Conservation (phyloP, 2,329 filamentous ascomycete genomes). For the Fonsecaea nubica region DNA sequence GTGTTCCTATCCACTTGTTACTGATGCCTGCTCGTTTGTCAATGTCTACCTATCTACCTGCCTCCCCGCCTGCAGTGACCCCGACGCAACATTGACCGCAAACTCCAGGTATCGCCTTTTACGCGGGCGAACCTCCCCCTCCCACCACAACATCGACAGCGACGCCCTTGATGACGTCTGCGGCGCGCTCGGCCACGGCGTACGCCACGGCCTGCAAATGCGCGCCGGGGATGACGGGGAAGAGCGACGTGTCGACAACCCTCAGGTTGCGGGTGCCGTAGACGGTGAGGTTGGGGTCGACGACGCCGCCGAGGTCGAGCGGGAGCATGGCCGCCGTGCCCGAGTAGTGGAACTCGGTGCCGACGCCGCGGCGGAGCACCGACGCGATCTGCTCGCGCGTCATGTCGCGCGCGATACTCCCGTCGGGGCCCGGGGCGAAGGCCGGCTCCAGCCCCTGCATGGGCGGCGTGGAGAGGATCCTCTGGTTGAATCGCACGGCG, state of each 20-base stretch:
- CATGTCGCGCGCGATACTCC: constrained; percentile 1
- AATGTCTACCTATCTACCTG: background rate
- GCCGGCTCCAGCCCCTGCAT: constrained; percentile 26
- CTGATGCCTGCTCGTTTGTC: no score
- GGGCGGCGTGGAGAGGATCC: constrained; percentile 35
- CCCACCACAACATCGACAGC: background rate
- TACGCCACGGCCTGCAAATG: constrained; percentile 47
- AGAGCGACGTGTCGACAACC: constrained; percentile 43
- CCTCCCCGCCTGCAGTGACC: background rate
- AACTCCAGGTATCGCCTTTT: background rate
- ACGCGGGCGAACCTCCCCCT: background rate
- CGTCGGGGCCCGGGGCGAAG: background rate
- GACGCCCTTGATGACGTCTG: constrained; percentile 32
- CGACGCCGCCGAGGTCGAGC: constrained; percentile 48
- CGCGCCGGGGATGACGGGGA: constrained; percentile 46
- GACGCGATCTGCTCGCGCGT: constrained; percentile 13
- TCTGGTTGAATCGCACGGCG: constrained; percentile 41
- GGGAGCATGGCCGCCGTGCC: constrained; percentile 49
- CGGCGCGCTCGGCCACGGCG: constrained; percentile 39
- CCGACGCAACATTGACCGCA: background rate
- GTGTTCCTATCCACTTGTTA: no score
- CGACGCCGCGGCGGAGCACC: constrained; percentile 19
- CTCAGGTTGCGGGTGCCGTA: constrained; percentile 45
- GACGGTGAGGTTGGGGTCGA: constrained; percentile 43
- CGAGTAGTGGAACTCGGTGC: constrained; percentile 32